phyloP scores from a whole-genome alignment of 805 yeast genomes.

The Saturnispora diversa region DNA sequence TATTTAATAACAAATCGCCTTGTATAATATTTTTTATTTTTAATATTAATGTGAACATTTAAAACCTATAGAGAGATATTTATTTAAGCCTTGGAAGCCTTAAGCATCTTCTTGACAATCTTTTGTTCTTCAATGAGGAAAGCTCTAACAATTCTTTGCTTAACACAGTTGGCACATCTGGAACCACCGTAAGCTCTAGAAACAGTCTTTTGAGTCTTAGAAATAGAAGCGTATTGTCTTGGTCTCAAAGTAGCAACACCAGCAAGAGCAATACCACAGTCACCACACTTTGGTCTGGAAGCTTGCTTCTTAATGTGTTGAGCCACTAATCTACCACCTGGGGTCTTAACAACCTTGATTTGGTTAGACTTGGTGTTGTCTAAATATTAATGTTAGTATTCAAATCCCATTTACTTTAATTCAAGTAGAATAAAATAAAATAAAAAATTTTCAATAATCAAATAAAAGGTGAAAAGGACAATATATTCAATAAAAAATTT shows the following conservation, averaged over 20 bases:
- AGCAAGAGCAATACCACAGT: slow-evolving; percentile 61
- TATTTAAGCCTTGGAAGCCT: slow-evolving; percentile 63
- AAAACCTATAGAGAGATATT: slow-evolving; percentile 3
- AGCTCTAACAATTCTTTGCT: slow-evolving; percentile 99
- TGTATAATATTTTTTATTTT: neutral
- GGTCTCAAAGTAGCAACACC: slow-evolving; percentile 93
- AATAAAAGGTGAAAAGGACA: too few relatives aligned
- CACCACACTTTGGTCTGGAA: slow-evolving; percentile 84
- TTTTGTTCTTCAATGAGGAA: slow-evolving; percentile 99
- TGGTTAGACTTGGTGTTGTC: slow-evolving; percentile 99
- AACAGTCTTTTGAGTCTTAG: slow-evolving; percentile 96
- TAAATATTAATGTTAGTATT: slow-evolving; percentile 30
- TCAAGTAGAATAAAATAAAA: too few relatives aligned
- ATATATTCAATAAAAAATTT: too few relatives aligned
- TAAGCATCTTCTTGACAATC: slow-evolving; percentile 98
- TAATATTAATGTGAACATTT: slow-evolving; percentile 2
- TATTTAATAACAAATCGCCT: too few relatives aligned
- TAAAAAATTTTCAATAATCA: neutral
- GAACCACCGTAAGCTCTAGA: slow-evolving; percentile 99
- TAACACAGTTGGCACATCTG: slow-evolving; percentile 97
- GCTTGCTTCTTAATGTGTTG: slow-evolving; percentile 94
- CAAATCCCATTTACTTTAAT: too few relatives aligned
- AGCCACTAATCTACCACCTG: slow-evolving; percentile 98
- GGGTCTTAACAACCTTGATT: slow-evolving; percentile 99
- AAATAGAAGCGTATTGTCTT: slow-evolving; percentile 90